Base-by-base conservation (phyloP, 148 eudicot species). In the Camellia lanceoleosa region DNA sequence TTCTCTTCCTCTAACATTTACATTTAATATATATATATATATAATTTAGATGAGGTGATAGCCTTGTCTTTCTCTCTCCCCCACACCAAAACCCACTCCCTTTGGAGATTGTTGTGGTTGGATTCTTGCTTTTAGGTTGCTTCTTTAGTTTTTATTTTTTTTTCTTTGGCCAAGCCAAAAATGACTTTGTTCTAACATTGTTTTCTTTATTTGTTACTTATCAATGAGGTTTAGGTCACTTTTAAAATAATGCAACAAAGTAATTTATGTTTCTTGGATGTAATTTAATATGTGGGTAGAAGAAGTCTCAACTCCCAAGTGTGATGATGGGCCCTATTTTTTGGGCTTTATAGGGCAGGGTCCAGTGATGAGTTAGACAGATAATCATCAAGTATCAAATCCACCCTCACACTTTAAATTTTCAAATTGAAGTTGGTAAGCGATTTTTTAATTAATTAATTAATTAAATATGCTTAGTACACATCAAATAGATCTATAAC, bases 11-110 rank as follows among this genome's bases (percentile, higher is more conserved):
- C 38, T 30, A 30, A 30, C 38, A 30, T 30, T 30, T 30, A 30
- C 38, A 30, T 30, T 30, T 30, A 30, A 30, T 30, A 10, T 30
- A 67, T 3, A 16, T 43, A 3, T 0, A 43, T 42, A 46, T 68
- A 5, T 68, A 13, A 44, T 66, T 51, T 19, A 3, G 3, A 8
- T 76, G 79, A 69, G 49, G 76, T 79, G 82, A 82, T 79, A 74
- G 44, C 46, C 43, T 49, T 68, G 47, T 77, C 69, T 56, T 77
- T 49, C 68, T 62, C 60, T 74, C 20, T 46, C 42, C 19, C 71
- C 23, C 18, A 19, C 60, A 75, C 78, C 67, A 65, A 77, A 10
- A 76, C 44, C 81, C 51, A 47, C 42, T 44, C 56, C 49, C 12
- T 56, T 73, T 4, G 68, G 56, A 42, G 56, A 62, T 60, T 62